Conservation (phyloP, 73 alveolate genomes). For the Tetrahymena borealis region DNA sequence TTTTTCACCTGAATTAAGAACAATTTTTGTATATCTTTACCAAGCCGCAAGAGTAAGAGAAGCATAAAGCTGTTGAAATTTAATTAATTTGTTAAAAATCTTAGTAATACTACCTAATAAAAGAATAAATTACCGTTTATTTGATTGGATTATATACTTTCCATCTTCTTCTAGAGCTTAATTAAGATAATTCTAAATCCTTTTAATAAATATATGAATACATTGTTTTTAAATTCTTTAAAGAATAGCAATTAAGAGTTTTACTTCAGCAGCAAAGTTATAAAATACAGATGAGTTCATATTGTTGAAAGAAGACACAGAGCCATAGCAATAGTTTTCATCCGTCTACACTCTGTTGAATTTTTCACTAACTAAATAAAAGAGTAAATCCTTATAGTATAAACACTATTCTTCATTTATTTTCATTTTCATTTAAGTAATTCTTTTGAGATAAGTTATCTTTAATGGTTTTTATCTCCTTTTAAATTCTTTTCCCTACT, state of each 20-base stretch:
- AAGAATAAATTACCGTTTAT: neutral
- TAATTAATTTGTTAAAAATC: no score
- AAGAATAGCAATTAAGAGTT: neutral
- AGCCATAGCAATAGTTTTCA: neutral
- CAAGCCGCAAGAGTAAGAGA: no score
- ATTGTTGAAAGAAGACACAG: neutral
- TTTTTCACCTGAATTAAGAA: no score
- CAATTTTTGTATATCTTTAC: no score
- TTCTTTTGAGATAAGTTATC: neutral
- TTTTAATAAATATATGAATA: neutral
- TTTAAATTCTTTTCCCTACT: neutral
- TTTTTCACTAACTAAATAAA: neutral
- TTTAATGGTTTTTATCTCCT: neutral
- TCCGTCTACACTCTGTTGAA: neutral
- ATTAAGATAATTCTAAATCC: neutral
- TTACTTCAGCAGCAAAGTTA: neutral
- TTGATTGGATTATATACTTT: neutral
- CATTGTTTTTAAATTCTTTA: neutral
- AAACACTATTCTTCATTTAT: neutral
- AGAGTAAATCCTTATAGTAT: neutral
- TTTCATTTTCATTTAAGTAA: neutral
- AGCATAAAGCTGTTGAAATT: neutral
- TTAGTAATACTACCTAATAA: no score
- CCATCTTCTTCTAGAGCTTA: neutral
- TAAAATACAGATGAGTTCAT: neutral